Base-by-base conservation (phyloP, 2,329 filamentous ascomycete genomes). In the Shiraia sp. region DNA sequence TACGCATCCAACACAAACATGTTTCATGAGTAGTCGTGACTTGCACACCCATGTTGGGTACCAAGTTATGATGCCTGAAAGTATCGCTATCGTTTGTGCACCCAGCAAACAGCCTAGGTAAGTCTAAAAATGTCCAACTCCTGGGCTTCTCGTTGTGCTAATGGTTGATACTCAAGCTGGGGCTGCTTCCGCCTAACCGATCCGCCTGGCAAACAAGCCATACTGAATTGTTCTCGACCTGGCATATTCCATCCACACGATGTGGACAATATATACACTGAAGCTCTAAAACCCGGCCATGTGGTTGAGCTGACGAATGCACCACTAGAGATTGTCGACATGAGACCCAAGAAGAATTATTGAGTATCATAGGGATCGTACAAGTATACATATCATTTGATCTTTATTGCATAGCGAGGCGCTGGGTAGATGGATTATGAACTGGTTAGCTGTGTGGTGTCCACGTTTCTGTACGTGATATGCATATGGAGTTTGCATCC, bases 1-100 rank as follows among this genome's bases (percentile, higher is more conserved):
- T 66, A 99, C 93, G 0, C 93, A 99, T 67, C 93, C 93, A 0
- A 90, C 87, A 0, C 93, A 99, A 72, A 95, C 90, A 0, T 99
- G 93, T 70, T 99, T 99, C 68, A 95, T 99, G 88, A 96, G 90
- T 65, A 93, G 87, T 34, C 79, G 92, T 35, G 93, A 99, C 64
- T 66, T 97, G 53, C 93, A 99, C 65, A 99, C 95, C 0, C 92
- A 96, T 63, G 85, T 86, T 3, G 90, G 90, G 9, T 97, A 96
- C 66, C 93, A 99, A 70, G 85, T 93, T 45, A 96, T 96, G 90
- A 81, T 97, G 72, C 86, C 90, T 1, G 93, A 99, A 75, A 95
- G 89, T 58, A 90, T 99, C 49, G 93, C 93, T 3, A 95, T 99
- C 59, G 93, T 99, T 27, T 99, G 93, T 72, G 89, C 93, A 5